Evolutionary conservation across 805 yeast species (phyloP), one percentile per base, ranked within the genome.

Genomic region (Maudiozyma barnettii): DNA sequence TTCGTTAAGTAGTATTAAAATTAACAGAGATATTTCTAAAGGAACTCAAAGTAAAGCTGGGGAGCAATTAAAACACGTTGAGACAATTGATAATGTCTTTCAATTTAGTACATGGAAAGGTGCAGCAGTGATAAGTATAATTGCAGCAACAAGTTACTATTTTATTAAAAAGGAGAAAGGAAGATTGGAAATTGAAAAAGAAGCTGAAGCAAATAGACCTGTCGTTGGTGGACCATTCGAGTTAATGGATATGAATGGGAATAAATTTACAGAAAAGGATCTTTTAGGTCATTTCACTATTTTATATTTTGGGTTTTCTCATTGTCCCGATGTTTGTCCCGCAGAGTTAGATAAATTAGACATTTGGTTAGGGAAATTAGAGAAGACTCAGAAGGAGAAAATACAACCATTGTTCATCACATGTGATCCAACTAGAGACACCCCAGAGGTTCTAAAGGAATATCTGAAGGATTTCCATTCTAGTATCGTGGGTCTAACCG

Each of bases 301-400:
- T 43, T 65, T 91, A 18, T 91, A 91, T 64, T 91, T 91, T 67
- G 99, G 99, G 0, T 91, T 91, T 71, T 84, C 96, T 3, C 89
- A 89, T 68, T 91, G 99, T 69, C 99, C 99, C 10, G 99, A 91
- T 67, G 88, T 91, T 44, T 91, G 99, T 66, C 99, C 99, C 7
- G 98, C 93, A 63, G 99, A 91, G 65, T 76, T 91, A 50, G 99
- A 91, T 64, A 87, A 90, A 61, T 73, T 93, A 60, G 88, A 95
- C 3, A 73, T 69, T 45, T 77, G 69, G 74, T 70, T 77, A 58
- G 77, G 75, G 51, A 76, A 73, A 41, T 71, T 90, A 59, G 81
- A 84, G 60, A 79, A 83, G 60, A 61, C 64, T 36, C 74, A 81
- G 50, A 45, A 39, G 7, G 38, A 35, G 1, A 72, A 78, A 43